Base-by-base conservation (phyloP, 164 flowering plant species). In the Nymphaea thermarum region DNA sequence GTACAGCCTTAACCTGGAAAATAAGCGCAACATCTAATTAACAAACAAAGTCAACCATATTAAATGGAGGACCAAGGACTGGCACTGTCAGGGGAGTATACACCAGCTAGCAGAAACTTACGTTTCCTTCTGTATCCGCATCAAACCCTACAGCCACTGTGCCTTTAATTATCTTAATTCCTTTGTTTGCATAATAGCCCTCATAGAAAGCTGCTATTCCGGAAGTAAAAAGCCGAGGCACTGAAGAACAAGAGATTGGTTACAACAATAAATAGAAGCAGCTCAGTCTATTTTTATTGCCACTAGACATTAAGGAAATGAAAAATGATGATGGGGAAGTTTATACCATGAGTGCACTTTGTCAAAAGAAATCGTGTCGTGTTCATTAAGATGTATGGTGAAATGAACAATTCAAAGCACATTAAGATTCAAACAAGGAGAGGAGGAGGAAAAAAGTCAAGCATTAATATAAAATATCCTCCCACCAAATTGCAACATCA, bases 221-320 rank as follows among this genome's bases (percentile, higher is more conserved):
- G 69, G 97, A 73, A 65, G 98, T 92, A 72, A 92, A 95, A 57
- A 95, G 96, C 6, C 98, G 82, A 64, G 99, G 99, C 98, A 92
- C 99, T 95, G 84, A 76, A 84, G 75, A 42, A 68, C 67, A 45
- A 45, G 43, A 6, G 64, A 62, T 42, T 44, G 25, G 17, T 4
- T 18, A 36, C 42, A 62, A 62, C 42, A 62, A 62, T 25, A 15
- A 41, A 8, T 25, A 25, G 36, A 25, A 25, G 36, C 36, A 25
- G 36, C 36, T 25, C 36, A 25, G 36, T 0, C 36, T 25, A 25
- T 25, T 25, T 0, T 1, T 25, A 25, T 25, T 25, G 1, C 36
- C 1, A 1, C 36, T 25, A 25, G 36, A 25, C 36, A 25, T 25
- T 25, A 25, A 25, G 36, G 36, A 1, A 0, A 25, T 25, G 36